A percentile compares a stretch with the other conserved stretches of the same genome.
Conservation (phyloP, 768 basidiomycete species). For the Crassisporium funariophilum region DNA sequence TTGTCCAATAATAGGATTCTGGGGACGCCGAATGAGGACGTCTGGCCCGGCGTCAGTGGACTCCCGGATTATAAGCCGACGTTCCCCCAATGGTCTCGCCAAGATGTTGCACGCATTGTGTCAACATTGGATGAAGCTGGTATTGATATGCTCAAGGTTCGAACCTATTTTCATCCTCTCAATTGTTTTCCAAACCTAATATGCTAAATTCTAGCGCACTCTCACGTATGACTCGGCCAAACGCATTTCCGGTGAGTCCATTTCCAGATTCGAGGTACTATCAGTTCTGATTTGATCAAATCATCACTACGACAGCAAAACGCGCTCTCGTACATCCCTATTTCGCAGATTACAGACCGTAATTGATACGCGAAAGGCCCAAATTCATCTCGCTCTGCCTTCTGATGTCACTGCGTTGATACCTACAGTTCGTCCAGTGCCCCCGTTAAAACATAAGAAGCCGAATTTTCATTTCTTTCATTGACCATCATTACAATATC, state of each 20-base stretch:
- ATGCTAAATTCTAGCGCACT: slow-evolving; percentile 58
- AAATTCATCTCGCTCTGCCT: slow-evolving; percentile 6
- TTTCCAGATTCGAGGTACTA: neutral
- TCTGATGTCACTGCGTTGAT: neutral
- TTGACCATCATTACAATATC: neutral
- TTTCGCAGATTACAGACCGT: slow-evolving; percentile 41
- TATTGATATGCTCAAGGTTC: slow-evolving; percentile 77
- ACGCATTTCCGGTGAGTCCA: slow-evolving; percentile 81
- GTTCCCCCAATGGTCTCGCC: slow-evolving; percentile 92
- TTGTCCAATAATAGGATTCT: slow-evolving; percentile 61
- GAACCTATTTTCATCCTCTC: slow-evolving; percentile 12
- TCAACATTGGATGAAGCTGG: slow-evolving; percentile 74
- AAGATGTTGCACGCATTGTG: slow-evolving; percentile 69
- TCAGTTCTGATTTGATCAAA: slow-evolving; percentile 34
- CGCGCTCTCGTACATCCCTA: slow-evolving; percentile 54
- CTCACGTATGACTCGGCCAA: slow-evolving; percentile 88
- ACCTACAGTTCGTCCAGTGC: neutral
- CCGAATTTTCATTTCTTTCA: neutral
- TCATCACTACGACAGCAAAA: slow-evolving; percentile 52
- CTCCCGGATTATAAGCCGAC: slow-evolving; percentile 96
- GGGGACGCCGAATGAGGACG: slow-evolving; percentile 89
- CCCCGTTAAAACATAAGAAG: neutral
- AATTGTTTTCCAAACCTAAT: too few species aligned
- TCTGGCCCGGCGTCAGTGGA: slow-evolving; percentile 87
- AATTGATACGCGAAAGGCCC: slow-evolving; percentile 3